phyloP scores from a whole-genome alignment of 2,329 filamentous ascomycete species.

The Karstenula rhodostoma region DNA sequence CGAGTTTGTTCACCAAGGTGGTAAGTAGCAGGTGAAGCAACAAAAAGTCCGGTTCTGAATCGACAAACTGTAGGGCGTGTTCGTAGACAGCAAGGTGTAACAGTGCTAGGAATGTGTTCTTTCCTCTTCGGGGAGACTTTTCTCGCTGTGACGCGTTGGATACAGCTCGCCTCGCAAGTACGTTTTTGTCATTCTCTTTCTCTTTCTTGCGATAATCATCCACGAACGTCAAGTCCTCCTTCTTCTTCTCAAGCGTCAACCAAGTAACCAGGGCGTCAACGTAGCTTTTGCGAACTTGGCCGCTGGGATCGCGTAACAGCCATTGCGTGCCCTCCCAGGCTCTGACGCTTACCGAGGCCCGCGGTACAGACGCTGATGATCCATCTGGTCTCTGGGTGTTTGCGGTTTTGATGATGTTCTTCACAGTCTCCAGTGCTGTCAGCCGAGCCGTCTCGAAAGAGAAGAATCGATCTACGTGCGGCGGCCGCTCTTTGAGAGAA shows the following conservation, averaged over 20 bases:
- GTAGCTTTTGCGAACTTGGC: slow-evolving; percentile 83
- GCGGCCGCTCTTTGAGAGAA: slow-evolving; percentile 61
- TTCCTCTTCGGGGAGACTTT: slow-evolving; percentile 60
- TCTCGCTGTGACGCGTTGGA: slow-evolving; percentile 73
- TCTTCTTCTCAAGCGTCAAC: slow-evolving; percentile 81
- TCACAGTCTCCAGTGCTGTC: slow-evolving; percentile 79
- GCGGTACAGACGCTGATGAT: slow-evolving; percentile 64
- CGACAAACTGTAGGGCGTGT: slow-evolving; percentile 71
- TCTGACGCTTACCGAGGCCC: slow-evolving; percentile 78
- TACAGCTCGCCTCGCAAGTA: slow-evolving; percentile 67
- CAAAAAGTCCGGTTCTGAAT: slow-evolving; percentile 75
- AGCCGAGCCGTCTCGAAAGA: slow-evolving; percentile 68
- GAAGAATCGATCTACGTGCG: slow-evolving; percentile 65
- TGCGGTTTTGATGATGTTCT: slow-evolving; percentile 81
- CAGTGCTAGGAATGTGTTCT: slow-evolving; percentile 79
- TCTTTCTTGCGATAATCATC: slow-evolving; percentile 60
- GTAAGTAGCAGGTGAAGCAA: slow-evolving; percentile 79
- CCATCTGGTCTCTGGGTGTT: slow-evolving; percentile 62
- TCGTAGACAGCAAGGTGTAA: slow-evolving; percentile 92
- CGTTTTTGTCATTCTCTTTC: slow-evolving; percentile 55
- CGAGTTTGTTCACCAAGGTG: slow-evolving; percentile 77
- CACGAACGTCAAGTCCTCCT: slow-evolving; percentile 68
- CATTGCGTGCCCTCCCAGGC: slow-evolving; percentile 98
- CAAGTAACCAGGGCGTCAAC: slow-evolving; percentile 83
- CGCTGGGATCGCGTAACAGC: slow-evolving; percentile 82